A percentile compares a stretch with the other conserved stretches of the same genome.
phyloP scores from a whole-genome alignment of 306 rosid genomes.

The Medicago ruthenica region DNA sequence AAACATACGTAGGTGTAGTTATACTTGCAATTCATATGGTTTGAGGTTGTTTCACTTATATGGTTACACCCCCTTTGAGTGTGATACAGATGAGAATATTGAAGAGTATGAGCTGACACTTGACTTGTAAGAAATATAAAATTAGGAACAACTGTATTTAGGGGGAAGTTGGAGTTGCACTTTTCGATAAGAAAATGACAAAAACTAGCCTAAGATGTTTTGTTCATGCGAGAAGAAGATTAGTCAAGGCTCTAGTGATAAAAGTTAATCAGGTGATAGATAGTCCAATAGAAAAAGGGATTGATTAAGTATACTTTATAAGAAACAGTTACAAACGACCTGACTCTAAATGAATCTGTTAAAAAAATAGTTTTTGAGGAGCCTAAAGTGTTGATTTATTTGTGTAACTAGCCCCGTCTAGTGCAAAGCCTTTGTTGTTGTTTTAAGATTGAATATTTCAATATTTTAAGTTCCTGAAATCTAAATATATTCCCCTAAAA shows the following conservation, averaged over 20 bases:
- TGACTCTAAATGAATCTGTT: conserved; percentile 7
- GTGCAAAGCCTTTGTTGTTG: conserved; percentile 8
- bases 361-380: not conserved
- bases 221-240: conserved; percentile 31
- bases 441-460: conserved; percentile 21
- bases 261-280: conserved; percentile 25
- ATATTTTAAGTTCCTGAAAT: conserved; percentile 31
- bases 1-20: conserved; percentile 2
- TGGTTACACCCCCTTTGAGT: conserved; percentile 5
- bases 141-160: conserved; percentile 3
- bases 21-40: conserved; percentile 20
- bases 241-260: conserved; percentile 2
- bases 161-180: conserved; percentile 13
- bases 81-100: conserved; percentile 3
- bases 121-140: conserved; percentile 12
- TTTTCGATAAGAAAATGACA: conserved; percentile 21
- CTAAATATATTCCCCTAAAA: conserved; percentile 14
- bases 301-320: conserved; percentile 14
- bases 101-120: not conserved
- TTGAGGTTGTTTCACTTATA: conserved; percentile 25
- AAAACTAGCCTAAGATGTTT: conserved; percentile 21
- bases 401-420: not conserved
- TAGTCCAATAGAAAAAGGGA: conserved; percentile 12
- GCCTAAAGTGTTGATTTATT: conserved; percentile 29
- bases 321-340: conserved; percentile 23